Evolutionary conservation across 2,329 filamentous ascomycete genomes (phyloP).

Genomic region (Zopfia rhizophila): DNA sequence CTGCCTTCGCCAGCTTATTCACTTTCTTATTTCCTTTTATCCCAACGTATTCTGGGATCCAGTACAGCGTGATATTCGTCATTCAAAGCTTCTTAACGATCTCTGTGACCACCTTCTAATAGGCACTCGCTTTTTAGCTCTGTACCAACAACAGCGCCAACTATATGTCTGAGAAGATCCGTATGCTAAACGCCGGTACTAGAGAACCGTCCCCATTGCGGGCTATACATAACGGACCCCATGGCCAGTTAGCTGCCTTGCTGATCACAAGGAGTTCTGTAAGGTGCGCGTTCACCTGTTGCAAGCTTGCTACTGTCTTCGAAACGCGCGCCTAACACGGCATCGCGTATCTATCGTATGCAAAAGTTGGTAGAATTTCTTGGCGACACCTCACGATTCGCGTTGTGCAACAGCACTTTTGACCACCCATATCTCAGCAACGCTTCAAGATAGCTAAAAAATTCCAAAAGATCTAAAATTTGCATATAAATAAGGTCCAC

Average conservation of each 20-base stretch:
- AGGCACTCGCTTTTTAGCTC: conserved; percentile 6
- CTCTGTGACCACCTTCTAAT: conserved; percentile 1
- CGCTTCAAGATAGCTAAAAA: no score
- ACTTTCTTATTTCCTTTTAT: no score
- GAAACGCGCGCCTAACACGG: conserved; percentile 9
- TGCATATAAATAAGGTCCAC: no score
- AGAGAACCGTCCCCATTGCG: not conserved
- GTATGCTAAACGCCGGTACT: conserved; percentile 9
- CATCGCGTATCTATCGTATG: no score
- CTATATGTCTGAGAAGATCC: conserved; percentile 9
- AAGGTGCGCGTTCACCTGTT: conserved; percentile 15
- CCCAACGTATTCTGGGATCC: no score
- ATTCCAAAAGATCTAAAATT: no score
- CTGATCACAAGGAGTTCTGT: conserved; percentile 18
- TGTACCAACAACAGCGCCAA: conserved; percentile 4
- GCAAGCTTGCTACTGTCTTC: conserved; percentile 19
- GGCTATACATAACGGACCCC: conserved; percentile 5
- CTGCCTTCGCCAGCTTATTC: no score
- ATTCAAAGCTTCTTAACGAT: conserved; percentile 10
- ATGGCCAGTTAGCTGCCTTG: conserved; percentile 7
- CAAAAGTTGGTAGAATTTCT: no score
- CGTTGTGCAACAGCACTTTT: no score
- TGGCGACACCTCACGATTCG: no score
- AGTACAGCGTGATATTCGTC: no score
- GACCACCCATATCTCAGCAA: no score